phyloP scores from a whole-genome alignment of 176 grass and related monocot genomes.

The Oryza coarctata region DNA sequence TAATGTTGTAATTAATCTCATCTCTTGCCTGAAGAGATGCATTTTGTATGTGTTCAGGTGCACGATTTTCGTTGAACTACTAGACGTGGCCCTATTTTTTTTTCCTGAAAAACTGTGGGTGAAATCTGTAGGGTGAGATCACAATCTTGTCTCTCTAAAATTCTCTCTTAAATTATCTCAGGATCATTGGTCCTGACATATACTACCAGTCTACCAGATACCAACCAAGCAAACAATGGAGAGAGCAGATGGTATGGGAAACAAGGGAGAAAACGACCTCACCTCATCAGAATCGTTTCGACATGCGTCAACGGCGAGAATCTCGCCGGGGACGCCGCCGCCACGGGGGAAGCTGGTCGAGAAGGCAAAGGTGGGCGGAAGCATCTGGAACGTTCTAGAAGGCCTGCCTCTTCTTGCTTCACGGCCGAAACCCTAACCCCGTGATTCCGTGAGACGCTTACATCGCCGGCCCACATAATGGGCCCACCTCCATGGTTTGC shows the following conservation, averaged over 20 bases:
- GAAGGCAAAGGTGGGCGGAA: background rate
- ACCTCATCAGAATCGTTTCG: too few species aligned
- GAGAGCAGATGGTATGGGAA: too few species aligned
- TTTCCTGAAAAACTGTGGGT: background rate
- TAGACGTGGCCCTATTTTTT: background rate
- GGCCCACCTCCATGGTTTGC: background rate
- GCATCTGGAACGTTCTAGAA: background rate
- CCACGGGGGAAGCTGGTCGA: too few species aligned
- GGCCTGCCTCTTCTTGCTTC: too few species aligned
- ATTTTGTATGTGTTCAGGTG: background rate
- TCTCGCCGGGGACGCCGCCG: background rate
- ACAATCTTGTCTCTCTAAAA: too few species aligned
- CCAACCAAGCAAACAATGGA: too few species aligned
- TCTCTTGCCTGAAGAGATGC: constrained; percentile 2
- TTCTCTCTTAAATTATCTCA: too few species aligned
- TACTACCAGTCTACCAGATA: too few species aligned
- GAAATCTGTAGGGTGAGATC: background rate
- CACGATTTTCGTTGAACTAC: background rate
- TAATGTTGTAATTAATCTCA: background rate
- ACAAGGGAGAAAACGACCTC: too few species aligned
- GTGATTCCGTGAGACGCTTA: background rate
- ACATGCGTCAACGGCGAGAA: background rate
- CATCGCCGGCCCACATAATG: background rate
- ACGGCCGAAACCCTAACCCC: too few species aligned
- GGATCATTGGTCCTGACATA: too few species aligned